Base-by-base conservation (phyloP, 1,139 yeast genomes). In the Saccharomycopsis phalli region DNA sequence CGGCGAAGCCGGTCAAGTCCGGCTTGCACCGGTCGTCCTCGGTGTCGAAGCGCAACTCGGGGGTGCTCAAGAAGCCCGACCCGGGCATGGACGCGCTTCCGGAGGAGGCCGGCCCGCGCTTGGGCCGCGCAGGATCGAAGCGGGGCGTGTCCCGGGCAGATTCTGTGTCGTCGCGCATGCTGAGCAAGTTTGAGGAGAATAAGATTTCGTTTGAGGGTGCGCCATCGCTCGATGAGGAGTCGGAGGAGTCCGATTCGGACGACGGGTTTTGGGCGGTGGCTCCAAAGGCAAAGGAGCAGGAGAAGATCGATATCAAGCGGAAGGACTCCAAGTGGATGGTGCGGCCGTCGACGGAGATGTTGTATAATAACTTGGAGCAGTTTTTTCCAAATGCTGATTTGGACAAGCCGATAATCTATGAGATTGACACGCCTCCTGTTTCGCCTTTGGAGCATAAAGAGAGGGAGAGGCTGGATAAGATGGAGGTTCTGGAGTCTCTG, bases 291-390 rank as follows among this genome's bases (percentile, higher is more conserved):
- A 34, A 28, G 16, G 34, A 31, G 22, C 39, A 17, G 8, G 47
- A 21, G 14, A 34, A 4, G 53, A 11, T 22, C 28, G 30, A 13
- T 13, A 23, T 18, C 4, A 4, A 14, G 22, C 29, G 3, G 31
- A 30, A 31, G 4, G 38, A 36, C 57, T 51, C 59, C 23, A 60
- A 58, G 48, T 63, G 66, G 76, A 74, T 79, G 8, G 80, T 91
- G 4, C 75, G 98, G 55, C 99, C 99, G 2, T 88, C 98, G 0
- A 81, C 95, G 1, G 97, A 91, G 53, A 94, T 83, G 37, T 81
- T 93, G 29, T 91, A 87, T 55, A 86, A 87, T 45, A 87, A 93
- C 54, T 70, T 93, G 51, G 98, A 91, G 53, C 74, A 75, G 53
- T 93, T 84, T 57, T 93, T 93, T 66, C 98, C 98, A 0, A 71